Base-by-base conservation (phyloP, 1,284 basidiomycete genomes). In the Ganoderma lingzhi region DNA sequence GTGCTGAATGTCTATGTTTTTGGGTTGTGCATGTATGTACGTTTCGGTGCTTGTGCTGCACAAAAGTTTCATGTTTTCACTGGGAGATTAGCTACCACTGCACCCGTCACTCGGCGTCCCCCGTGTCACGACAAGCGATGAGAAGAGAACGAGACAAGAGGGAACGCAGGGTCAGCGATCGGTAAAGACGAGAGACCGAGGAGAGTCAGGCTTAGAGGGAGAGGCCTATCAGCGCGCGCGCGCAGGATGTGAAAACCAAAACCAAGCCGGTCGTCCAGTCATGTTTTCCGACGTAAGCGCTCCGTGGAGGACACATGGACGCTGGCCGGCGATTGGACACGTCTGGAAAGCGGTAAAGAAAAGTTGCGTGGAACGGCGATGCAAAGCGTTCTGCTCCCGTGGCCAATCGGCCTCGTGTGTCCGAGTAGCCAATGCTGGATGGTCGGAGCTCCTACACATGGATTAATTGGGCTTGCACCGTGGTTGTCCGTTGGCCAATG, bases 311-410 rank as follows among this genome's bases (percentile, higher is more conserved):
- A 48, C 30, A 32, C 41, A 32, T 51, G 59, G 37, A n/a, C 19
- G 15, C n/a, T 32, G 59, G 60, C 45, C n/a, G 28, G 45, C 17
- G 35, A 35, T 39, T 59, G 59, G 37, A 48, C 17, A 28, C 37
- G 51, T 37, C 53, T 53, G 61, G 65, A 63, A 63, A 44, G 37
- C 65, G 65, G 65, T 1, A 60, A 37, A 62, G 65, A 62, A 66
- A 28, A 30, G 35, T 30, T 60, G 65, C 28, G 44, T 37, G 65
- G 65, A 62, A 62, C 15, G 8, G 19, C 10, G 28, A 23, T 23
- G 23, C 23, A 23, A 23, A 2, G 10, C 17, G 17, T 23, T 59
- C 58, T 35, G 48, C n/a, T 10, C 48, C 48, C 48, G 19, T 51
- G 48, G 48, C 48, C 48, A 28, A 51, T 51, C 48, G 48, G 48